Base-by-base conservation (phyloP, 768 basidiomycete genomes). In the Chalciporus piperatus region DNA sequence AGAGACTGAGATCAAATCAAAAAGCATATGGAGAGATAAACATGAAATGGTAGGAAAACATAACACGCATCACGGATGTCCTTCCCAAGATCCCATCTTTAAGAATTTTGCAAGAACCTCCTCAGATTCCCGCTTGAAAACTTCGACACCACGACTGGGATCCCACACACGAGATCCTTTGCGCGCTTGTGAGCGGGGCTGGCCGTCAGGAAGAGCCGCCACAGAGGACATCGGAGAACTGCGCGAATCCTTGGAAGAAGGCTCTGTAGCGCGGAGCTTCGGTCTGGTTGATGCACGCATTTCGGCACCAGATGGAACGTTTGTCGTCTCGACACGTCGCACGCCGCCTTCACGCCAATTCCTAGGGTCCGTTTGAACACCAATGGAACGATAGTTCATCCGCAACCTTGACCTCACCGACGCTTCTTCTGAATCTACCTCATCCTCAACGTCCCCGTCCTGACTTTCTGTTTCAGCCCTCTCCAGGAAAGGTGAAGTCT, bases 71-170 rank as follows among this genome's bases (percentile, higher is more conserved):
- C 42, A 65, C n/a, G 47, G 37, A 30, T 38, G 81, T 23, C 82
- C 78, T 52, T 85, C 85, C 77, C 81, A 85, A 43, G 84, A 80
- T 19, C 85, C 83, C 79, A 87, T 84, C 62, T 81, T 86, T 72
- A 93, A 72, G 69, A 95, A 93, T 43, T 88, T 76, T 10, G 87
- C 82, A 25, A 95, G 75, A 22, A 93, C 90, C 60, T 94, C 88
- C 66, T 95, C 92, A 2, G 91, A 92, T 13, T 87, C 87, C 46
- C 81, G 82, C 68, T 92, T 94, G 72, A 94, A 92, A 37, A 88
- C 60, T 52, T 95, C 92, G 3, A 94, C 84, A 40, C 85, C 87
- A 19, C 92, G 83, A 10, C 84, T 83, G 16, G 92, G 92, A 64
- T 94, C 92, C 84, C 88, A 96, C 5, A 88, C 85, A 19, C 91